Evolutionary conservation across 192 early-diverging fungal species (phyloP).

Genomic region (Rhizophagus clarus): DNA sequence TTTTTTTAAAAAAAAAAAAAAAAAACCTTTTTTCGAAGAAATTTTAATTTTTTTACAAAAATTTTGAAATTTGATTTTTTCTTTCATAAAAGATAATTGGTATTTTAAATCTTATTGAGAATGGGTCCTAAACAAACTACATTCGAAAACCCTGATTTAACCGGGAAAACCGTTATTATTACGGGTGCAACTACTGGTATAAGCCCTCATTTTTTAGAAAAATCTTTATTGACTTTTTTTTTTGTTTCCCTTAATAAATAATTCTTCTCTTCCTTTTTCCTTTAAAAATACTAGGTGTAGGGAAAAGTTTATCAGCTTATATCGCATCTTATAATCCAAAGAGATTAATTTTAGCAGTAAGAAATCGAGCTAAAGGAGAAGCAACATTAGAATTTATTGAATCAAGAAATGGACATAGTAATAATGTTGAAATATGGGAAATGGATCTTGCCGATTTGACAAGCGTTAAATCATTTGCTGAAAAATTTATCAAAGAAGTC

Average conservation of each 20-base stretch:
- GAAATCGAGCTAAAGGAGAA: neutral
- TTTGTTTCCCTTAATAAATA: neutral
- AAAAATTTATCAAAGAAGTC: neutral
- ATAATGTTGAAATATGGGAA: neutral
- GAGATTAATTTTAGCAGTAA: neutral
- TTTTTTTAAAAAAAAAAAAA: too few species aligned
- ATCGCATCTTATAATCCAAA: neutral
- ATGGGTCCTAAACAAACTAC: neutral
- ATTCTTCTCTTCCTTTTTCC: neutral
- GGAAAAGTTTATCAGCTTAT: neutral
- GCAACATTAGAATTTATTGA: neutral
- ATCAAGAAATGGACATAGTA: neutral
- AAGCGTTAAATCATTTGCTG: neutral
- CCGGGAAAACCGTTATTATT: neutral
- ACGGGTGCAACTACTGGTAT: neutral
- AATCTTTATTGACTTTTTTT: neutral
- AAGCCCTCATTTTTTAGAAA: neutral
- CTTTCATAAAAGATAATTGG: neutral
- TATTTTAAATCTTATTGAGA: neutral
- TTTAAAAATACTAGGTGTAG: neutral
- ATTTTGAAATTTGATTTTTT: neutral
- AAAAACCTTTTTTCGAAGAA: too few species aligned
- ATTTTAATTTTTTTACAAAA: neutral
- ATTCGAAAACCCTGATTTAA: neutral
- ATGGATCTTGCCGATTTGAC: neutral